Evolutionary conservation across 139 green algal species (phyloP).

Genomic region (Chlamydomonas urium): DNA sequence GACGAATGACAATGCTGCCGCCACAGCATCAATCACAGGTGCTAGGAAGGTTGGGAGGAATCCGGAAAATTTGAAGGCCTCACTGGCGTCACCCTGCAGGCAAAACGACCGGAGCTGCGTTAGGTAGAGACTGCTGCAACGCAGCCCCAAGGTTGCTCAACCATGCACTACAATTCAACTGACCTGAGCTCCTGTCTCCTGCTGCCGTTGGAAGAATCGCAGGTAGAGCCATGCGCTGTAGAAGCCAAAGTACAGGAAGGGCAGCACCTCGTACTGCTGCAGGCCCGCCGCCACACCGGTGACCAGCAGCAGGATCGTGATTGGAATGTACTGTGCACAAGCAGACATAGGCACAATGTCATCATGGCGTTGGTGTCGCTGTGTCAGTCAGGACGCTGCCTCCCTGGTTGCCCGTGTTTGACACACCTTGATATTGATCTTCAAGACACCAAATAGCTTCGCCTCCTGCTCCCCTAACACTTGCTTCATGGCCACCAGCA

Average conservation of each 20-base stretch:
- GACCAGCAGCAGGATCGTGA: conserved; percentile 14
- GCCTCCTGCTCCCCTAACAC: conserved; percentile 83
- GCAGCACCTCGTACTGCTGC: neutral
- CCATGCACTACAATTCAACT: neutral
- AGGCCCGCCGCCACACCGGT: conserved; percentile 13
- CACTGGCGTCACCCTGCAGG: conserved; percentile 63
- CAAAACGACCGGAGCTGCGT: neutral
- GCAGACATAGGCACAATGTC: neutral
- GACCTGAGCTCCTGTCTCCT: neutral
- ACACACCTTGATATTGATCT: conserved; percentile 66
- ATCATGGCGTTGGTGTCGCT: neutral
- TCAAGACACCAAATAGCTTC: conserved; percentile 62
- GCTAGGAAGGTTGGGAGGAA: conserved; percentile 70
- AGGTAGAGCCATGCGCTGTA: conserved; percentile 89
- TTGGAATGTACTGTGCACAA: conserved; percentile 29
- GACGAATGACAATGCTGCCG: conserved; percentile 32
- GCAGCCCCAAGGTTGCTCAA: neutral
- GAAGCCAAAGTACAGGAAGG: conserved; percentile 73
- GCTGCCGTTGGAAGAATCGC: conserved; percentile 75
- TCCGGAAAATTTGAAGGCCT: conserved; percentile 81
- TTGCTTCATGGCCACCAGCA: conserved; percentile 92
- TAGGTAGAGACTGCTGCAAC: neutral
- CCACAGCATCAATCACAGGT: conserved; percentile 47
- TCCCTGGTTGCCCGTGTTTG: no score
- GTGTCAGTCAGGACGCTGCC: neutral